Base-by-base conservation (phyloP, 331 rosid species). In the Malus hybrid region DNA sequence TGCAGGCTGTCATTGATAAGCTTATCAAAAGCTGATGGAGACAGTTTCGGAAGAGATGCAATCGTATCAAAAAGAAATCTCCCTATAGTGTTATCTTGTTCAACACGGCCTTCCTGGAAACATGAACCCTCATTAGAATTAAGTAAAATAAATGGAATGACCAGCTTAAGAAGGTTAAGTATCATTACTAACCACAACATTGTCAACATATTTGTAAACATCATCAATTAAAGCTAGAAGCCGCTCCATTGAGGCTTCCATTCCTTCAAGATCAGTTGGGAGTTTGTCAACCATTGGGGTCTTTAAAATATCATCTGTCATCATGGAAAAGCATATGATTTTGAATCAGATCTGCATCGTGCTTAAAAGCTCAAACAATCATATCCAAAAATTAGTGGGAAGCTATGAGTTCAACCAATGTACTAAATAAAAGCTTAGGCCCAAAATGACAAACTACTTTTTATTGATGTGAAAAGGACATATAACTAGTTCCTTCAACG, bases 251-350 rank as follows among this genome's bases (percentile, higher is more conserved):
- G 99, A 84, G 67, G 92, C 83, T 91, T 95, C 99, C 99, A 95
- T 95, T 76, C 93, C 97, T 92, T 95, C 99, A 80, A 95, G 78
- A 82, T 95, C 99, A 79, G 90, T 84, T 46, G 99, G 99, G 55
- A 95, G 89, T 85, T 95, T 95, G 36, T 95, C 99, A 31, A 91
- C 89, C 28, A 79, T 50, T 34, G 97, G 83, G 73, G 90, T 67
- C 92, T 95, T 95, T 32, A 95, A 86, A 60, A 87, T 84, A 79
- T 92, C 92, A 80, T 79, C 99, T 95, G 88, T 76, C 74, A 84
- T 67, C 65, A 44, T 29, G 10, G 14, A 54, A 70, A 15, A 78
- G 73, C 48, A 80, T 64, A 15, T 20, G 56, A 77, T 54, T 55
- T 63, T 52, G 10, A 65, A 52, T 73, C 62, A 75, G 73, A 70